Percentiles rank a stretch among this genome's conserved stretches.
These are phyloP conservation scores for Exophiala sp. DNA, from an alignment of 2,329 filamentous ascomycete species.

Conservation along the genomic window DNA sequence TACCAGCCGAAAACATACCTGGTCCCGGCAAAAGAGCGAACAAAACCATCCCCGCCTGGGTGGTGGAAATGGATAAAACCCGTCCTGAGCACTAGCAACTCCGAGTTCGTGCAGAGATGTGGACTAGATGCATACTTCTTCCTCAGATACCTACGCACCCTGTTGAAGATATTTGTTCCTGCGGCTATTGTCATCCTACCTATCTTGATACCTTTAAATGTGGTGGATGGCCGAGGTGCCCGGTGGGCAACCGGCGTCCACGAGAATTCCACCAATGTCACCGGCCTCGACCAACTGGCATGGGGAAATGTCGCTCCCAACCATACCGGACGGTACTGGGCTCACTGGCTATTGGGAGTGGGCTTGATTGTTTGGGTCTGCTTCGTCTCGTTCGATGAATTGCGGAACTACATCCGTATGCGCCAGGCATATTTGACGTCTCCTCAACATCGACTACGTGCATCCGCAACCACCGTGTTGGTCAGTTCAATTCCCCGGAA, in stretches of 20 bases:
- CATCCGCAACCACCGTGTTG: constrained; percentile 90
- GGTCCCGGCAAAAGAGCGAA: constrained; percentile 77
- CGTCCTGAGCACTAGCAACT: constrained; percentile 63
- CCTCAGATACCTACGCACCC: constrained; percentile 76
- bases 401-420: constrained; percentile 83
- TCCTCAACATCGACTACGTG: constrained; percentile 84
- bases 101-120: constrained; percentile 89
- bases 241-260: constrained; percentile 39
- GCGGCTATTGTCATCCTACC: constrained; percentile 73
- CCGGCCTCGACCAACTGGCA: constrained; percentile 72
- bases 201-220: constrained; percentile 80
- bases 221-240: constrained; percentile 61
- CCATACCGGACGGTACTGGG: constrained; percentile 68
- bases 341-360: constrained; percentile 74
- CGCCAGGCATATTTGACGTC: constrained; percentile 92
- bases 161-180: constrained; percentile 87
- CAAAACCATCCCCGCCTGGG: constrained; percentile 61
- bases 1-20: constrained; percentile 83
- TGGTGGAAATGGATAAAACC: constrained; percentile 50
- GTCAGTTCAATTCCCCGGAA: constrained; percentile 85
- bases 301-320: constrained; percentile 75
- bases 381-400: constrained; percentile 76
- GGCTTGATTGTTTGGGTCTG: constrained; percentile 77
- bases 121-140: constrained; percentile 98
- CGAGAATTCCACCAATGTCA: constrained; percentile 44